Evolutionary conservation across 2,329 filamentous ascomycete genomes (phyloP), one percentile per base, ranked within the genome.

Genomic region (Sporothrix brunneoviolacea): DNA sequence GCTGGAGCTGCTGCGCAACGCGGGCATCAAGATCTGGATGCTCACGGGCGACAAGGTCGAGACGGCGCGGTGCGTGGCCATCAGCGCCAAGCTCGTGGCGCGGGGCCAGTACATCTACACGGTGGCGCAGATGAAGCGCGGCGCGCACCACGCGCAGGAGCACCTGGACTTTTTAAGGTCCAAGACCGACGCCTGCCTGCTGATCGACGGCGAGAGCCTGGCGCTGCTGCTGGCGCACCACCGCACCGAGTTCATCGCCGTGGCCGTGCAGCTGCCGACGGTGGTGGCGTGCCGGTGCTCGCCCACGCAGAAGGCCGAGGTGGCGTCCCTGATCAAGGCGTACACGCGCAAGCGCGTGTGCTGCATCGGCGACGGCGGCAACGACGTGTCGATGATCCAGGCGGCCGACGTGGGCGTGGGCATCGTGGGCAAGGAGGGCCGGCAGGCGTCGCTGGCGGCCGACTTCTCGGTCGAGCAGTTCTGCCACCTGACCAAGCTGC

Each of bases 1-100:
- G 0, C 76, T 98, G 6, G 94, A 98, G 67, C 80, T 98, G 5
- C 79, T 98, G 47, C 88, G 93, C 58, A 98, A 98, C 61, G 93
- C 93, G 0, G 93, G 93, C 22, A 93, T 98, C 70, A 97, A 97
- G 68, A 97, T 98, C 45, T 98, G 93, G 93, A 98, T 98, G 93
- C 75, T 98, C 64, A 98, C 93, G 0, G 93, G 93, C 41, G 93
- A 98, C 74, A 98, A 98, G 69, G 88, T 98, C 3, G 93, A 98
- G 69, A 98, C 93, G 13, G 93, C 93, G 15, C 84, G 93, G 32
- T 98, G 93, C 67, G 91, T 98, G 12, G 94, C 93, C 2, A 86
- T 98, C 38, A 94, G 87, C 62, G 91, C 91, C 27, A 96, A 96
- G 66, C 78, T 98, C 7, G 93, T 98, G 13, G 86, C 90, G 4